Evolutionary conservation across 331 rosid species (phyloP).

Genomic region (Arachis monticola): DNA sequence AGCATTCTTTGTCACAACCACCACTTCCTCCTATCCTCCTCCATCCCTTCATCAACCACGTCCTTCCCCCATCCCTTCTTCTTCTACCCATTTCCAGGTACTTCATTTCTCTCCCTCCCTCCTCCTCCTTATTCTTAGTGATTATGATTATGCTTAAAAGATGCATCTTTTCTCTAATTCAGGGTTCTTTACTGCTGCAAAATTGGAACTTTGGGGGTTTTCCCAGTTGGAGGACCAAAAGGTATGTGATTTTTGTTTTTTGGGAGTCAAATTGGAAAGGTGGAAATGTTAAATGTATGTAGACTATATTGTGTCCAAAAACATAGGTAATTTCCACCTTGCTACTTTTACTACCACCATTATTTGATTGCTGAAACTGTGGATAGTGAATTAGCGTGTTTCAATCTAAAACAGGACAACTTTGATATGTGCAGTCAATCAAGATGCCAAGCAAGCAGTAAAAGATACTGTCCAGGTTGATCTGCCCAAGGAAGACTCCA

Average conservation of each 20-base stretch:
- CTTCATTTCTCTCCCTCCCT: conserved; percentile 17
- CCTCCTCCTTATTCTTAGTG: neutral
- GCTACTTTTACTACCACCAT: neutral
- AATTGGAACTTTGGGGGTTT: conserved; percentile 40
- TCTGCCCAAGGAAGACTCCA: conserved; percentile 56
- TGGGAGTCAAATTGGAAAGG: neutral
- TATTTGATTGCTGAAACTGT: conserved; percentile 45
- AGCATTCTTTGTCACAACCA: conserved; percentile 35
- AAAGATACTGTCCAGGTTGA: conserved; percentile 63
- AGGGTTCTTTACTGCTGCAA: conserved; percentile 42
- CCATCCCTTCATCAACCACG: conserved; percentile 40
- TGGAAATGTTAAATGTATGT: conserved; percentile 8
- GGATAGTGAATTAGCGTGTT: conserved; percentile 58
- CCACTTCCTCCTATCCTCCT: conserved; percentile 40
- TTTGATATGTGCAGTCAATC: conserved; percentile 79
- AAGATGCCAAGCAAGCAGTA: conserved; percentile 73
- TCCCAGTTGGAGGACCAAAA: conserved; percentile 51
- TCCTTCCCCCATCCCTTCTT: conserved; percentile 38
- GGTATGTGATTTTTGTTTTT: conserved; percentile 42
- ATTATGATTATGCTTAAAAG: conserved; percentile 34
- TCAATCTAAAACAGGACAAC: conserved; percentile 83
- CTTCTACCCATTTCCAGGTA: conserved; percentile 45
- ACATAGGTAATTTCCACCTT: conserved; percentile 7
- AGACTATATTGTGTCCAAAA: conserved; percentile 7
- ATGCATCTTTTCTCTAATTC: conserved; percentile 12